Conservation (phyloP, 2,329 filamentous ascomycete genomes). For the Diplocarpon mali region DNA sequence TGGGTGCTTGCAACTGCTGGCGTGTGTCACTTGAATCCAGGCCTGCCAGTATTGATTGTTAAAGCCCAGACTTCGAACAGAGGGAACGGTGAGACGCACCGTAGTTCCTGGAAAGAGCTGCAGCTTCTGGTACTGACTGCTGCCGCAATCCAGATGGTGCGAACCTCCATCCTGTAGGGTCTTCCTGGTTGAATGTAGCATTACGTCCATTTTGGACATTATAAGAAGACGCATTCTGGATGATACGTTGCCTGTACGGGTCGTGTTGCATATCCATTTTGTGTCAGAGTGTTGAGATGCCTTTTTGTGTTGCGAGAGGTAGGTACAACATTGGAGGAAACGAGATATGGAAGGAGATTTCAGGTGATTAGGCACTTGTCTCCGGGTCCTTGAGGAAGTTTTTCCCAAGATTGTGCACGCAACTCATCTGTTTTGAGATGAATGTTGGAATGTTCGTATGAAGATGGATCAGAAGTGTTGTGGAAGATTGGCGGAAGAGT, state of each 20-base stretch:
- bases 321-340: not conserved
- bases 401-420: not conserved
- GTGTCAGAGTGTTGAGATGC: not conserved
- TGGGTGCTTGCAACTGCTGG: not conserved
- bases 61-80: not conserved
- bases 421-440: not conserved
- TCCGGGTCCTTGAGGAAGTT: not conserved
- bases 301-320: not conserved
- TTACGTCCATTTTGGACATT: constrained; percentile 4
- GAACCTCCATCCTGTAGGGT: constrained; percentile 10
- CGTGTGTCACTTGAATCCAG: not conserved
- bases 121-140: constrained; percentile 3
- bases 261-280: constrained; percentile 16
- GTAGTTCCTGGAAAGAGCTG: constrained; percentile 1
- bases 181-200: constrained; percentile 4
- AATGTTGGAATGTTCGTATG: not conserved
- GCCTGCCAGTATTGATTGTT: not conserved
- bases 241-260: constrained; percentile 17
- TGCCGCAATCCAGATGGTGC: not conserved
- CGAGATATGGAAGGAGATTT: not conserved
- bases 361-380: not conserved
- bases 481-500: not conserved
- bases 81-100: constrained; percentile 5
- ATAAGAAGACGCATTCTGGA: constrained; percentile 12
- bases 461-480: not conserved